These are phyloP conservation scores for Syzygium grande DNA, from an alignment of 345 rosid genomes.

Conservation along the genomic window DNA sequence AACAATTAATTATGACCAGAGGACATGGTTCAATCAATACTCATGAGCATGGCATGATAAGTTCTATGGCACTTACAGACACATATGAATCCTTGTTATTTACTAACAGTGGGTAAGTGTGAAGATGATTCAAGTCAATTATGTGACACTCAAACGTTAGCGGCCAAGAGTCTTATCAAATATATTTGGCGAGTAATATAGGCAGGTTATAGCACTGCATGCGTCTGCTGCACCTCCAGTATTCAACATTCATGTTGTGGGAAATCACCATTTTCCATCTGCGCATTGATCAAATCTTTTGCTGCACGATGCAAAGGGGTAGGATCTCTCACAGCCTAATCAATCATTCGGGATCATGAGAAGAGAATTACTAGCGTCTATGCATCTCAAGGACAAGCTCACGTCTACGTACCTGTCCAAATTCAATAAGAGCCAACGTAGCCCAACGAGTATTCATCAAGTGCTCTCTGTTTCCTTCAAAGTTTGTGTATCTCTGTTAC, in stretches of 20 bases:
- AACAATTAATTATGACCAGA: background rate
- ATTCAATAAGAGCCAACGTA: slow-evolving; percentile 48
- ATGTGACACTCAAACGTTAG: no score
- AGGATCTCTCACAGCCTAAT: slow-evolving; percentile 42
- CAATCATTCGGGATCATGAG: background rate
- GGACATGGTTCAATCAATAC: background rate
- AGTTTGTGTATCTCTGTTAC: slow-evolving; percentile 35
- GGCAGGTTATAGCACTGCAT: no score
- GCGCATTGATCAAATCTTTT: slow-evolving; percentile 34
- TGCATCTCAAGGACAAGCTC: background rate
- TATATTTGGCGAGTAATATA: no score
- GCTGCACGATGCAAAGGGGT: slow-evolving; percentile 55
- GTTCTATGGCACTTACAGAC: no score
- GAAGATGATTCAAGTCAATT: no score
- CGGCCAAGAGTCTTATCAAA: no score
- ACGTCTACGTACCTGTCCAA: slow-evolving; percentile 42
- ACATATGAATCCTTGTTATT: no score
- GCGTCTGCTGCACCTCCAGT: background rate
- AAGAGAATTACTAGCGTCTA: background rate
- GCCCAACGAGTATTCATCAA: slow-evolving; percentile 75
- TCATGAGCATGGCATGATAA: no score
- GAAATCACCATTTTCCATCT: slow-evolving; percentile 61
- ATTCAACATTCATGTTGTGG: slow-evolving; percentile 16
- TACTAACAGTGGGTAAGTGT: no score
- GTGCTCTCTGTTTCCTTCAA: slow-evolving; percentile 36